A percentile compares a stretch with the other conserved stretches of the same genome.
phyloP scores from a whole-genome alignment of 139 green algal species.

The Picochlorum sp. region DNA sequence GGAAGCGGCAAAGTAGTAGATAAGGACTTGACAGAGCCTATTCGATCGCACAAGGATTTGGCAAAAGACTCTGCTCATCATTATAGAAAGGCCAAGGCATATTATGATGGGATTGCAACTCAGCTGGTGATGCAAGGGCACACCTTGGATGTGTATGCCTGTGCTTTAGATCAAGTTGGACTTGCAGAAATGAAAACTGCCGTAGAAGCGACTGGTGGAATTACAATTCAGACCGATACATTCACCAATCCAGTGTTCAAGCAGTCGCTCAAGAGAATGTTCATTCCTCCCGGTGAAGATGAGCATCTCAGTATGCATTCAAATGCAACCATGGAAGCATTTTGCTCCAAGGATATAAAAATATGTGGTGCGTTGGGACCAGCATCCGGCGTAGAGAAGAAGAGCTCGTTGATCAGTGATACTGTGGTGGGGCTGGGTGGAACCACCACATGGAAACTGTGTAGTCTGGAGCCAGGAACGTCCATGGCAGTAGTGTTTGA shows the following conservation, averaged over 20 bases:
- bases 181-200: slow-evolving; percentile 88
- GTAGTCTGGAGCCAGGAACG: slow-evolving; percentile 63
- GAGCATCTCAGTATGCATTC: slow-evolving; percentile 54
- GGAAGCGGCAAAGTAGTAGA: slow-evolving; percentile 77
- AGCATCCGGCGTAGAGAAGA: slow-evolving; percentile 71
- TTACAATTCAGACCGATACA: slow-evolving; percentile 76
- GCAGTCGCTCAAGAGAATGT: slow-evolving; percentile 68
- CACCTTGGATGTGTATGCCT: slow-evolving; percentile 90
- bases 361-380: slow-evolving; percentile 73
- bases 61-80: slow-evolving; percentile 80
- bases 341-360: slow-evolving; percentile 58
- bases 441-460: slow-evolving; percentile 87
- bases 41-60: slow-evolving; percentile 81
- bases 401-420: slow-evolving; percentile 68
- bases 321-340: slow-evolving; percentile 73
- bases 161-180: slow-evolving; percentile 93
- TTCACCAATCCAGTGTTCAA: slow-evolving; percentile 87
- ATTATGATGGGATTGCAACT: slow-evolving; percentile 72
- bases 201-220: slow-evolving; percentile 77
- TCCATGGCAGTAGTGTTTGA: slow-evolving; percentile 72
- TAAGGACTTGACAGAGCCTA: slow-evolving; percentile 75
- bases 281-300: slow-evolving; percentile 51
- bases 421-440: slow-evolving; percentile 75
- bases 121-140: slow-evolving; percentile 80
- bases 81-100: slow-evolving; percentile 68